Percentiles rank a stretch among this genome's conserved stretches.
Evolutionary conservation across 768 basidiomycete genomes (phyloP).

Genomic region (Hypsizygus marmoreus): DNA sequence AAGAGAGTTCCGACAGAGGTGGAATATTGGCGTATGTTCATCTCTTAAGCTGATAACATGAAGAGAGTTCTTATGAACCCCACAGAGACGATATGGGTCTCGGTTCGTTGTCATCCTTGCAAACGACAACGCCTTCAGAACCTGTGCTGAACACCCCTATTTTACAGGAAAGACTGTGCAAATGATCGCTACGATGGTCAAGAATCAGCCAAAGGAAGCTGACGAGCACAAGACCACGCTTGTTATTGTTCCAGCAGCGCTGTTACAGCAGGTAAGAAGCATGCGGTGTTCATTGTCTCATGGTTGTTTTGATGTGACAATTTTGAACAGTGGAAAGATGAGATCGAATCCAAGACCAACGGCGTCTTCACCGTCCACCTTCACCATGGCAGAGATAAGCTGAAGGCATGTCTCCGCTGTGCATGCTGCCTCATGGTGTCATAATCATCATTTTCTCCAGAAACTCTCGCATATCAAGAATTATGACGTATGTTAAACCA

Average conservation of each 20-base stretch:
- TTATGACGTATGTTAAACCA: constrained; percentile 45
- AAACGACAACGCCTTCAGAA: too few relatives aligned
- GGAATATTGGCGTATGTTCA: constrained; percentile 63
- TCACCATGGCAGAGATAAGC: constrained; percentile 72
- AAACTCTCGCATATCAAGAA: constrained; percentile 48
- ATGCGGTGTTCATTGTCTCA: neutral
- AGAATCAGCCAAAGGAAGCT: constrained; percentile 54
- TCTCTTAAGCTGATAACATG: neutral
- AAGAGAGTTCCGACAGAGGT: constrained; percentile 51
- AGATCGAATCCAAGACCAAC: constrained; percentile 69
- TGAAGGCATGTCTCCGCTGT: constrained; percentile 38
- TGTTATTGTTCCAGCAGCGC: constrained; percentile 75
- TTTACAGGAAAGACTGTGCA: constrained; percentile 67
- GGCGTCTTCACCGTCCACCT: constrained; percentile 62
- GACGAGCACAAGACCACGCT: constrained; percentile 59
- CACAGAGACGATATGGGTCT: constrained; percentile 74
- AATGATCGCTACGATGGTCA: constrained; percentile 78
- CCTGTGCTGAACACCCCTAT: too few relatives aligned
- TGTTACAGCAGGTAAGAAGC: constrained; percentile 61
- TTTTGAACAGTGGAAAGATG: constrained; percentile 63
- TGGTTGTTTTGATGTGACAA: neutral
- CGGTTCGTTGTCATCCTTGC: constrained; percentile 32
- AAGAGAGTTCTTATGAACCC: constrained; percentile 5
- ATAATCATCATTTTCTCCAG: constrained; percentile 18
- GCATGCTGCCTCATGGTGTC: neutral